A percentile compares a stretch with the other conserved stretches of the same genome.
phyloP scores from a whole-genome alignment of 2,329 filamentous ascomycete species.

The Colletotrichum tofieldiae region DNA sequence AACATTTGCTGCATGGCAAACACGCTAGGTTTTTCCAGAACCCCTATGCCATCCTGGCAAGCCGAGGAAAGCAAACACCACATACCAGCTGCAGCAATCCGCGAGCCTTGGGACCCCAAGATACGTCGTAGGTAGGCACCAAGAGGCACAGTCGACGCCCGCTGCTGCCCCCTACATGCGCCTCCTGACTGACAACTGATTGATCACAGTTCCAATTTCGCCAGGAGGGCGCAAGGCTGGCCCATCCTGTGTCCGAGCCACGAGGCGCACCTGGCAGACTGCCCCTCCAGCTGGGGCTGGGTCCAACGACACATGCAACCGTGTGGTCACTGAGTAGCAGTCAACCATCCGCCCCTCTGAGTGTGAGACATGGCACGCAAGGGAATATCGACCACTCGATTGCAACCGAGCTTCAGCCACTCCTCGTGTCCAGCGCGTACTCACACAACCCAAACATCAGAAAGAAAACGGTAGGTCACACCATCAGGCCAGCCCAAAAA shows the following conservation, averaged over 20 bases:
- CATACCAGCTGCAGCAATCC: not conserved
- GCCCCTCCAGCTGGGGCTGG: not conserved
- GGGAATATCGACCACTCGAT: slow-evolving; percentile 1
- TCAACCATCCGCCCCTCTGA: not conserved
- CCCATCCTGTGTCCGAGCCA: not conserved
- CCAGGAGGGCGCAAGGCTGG: not conserved
- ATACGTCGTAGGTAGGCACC: not conserved
- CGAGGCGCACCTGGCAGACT: slow-evolving; percentile 4
- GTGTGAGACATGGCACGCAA: slow-evolving; percentile 27
- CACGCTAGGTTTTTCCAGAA: not conserved
- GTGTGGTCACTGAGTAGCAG: slow-evolving; percentile 18
- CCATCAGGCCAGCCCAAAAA: not conserved
- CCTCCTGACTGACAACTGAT: not conserved
- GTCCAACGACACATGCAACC: slow-evolving; percentile 21
- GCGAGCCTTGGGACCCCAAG: slow-evolving; percentile 5
- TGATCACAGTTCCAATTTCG: not conserved
- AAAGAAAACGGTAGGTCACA: not conserved
- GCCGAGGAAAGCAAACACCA: slow-evolving; percentile 7
- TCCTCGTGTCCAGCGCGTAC: not conserved
- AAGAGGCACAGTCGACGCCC: slow-evolving; percentile 12
- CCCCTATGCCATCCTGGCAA: slow-evolving; percentile 1
- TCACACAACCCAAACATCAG: slow-evolving; percentile 2
- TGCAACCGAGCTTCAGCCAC: not conserved
- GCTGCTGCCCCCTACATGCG: slow-evolving; percentile 1
- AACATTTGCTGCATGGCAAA: slow-evolving; percentile 2